Evolutionary conservation across 192 early-diverging fungal species (phyloP), one percentile per base, ranked within the genome.

Genomic region (Piromyces finnis): DNA sequence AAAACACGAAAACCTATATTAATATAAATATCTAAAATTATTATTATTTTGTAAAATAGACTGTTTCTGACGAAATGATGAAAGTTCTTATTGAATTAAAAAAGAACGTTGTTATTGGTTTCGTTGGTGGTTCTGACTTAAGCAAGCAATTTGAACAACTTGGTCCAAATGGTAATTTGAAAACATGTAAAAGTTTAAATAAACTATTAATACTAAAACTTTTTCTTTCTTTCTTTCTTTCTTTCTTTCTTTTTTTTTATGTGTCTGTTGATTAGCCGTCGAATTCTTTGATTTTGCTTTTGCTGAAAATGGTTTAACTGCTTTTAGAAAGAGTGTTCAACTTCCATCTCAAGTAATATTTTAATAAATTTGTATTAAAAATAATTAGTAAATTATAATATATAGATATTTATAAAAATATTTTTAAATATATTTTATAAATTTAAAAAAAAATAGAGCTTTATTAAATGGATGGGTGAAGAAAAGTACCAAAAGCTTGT

Each of bases 241-340:
- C n/a, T n/a, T n/a, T n/a, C n/a, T n/a, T n/a, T n/a, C n/a, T n/a
- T n/a, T n/a, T n/a, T n/a, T n/a, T n/a, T n/a, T n/a, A n/a, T n/a
- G n/a, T n/a, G n/a, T n/a, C n/a, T n/a, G n/a, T n/a, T 30, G 84
- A 81, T 26, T 29, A 95, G 94, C 92, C 37, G 79, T 97, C 27
- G 85, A 92, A 29, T 85, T 93, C 84, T 98, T 98, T 87, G 97
- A 99, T 85, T 99, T 88, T 86, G 94, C 91, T 85, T 99, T 99
- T 86, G 91, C 96, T 39, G 96, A 99, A 86, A 99, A 99, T 89
- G 97, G 97, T 17, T 89, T 99, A 80, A 97, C 94, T 26, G 96
- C 97, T 29, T 99, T 92, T 88, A 90, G 93, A 81, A 59, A 88
- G 81, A 94, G 95, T 78, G 77, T 89, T 81, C 82, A 89, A 82